Conservation (phyloP, 257 asterid species). For the Rehmannia glutinosa region DNA sequence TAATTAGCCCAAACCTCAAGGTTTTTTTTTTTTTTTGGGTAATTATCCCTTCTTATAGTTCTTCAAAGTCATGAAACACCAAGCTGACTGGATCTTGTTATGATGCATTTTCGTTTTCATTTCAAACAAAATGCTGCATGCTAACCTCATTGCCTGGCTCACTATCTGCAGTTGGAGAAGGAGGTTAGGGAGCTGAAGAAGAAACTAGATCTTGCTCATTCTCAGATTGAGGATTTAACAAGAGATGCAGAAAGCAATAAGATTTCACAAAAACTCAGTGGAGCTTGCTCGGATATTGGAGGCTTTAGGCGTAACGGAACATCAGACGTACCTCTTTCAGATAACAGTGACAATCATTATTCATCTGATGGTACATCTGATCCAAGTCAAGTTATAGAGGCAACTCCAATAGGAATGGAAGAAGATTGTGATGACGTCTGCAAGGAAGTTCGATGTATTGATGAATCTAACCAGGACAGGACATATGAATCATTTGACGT, state of each 20-base stretch:
- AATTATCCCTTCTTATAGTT: no score
- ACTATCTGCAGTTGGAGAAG: constrained; percentile 73
- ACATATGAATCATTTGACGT: constrained; percentile 29
- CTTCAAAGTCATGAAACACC: neutral
- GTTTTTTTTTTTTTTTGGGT: no score
- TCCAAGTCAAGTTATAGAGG: constrained; percentile 32
- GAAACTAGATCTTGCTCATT: constrained; percentile 71
- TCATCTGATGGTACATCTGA: constrained; percentile 41
- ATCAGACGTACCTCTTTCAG: constrained; percentile 12
- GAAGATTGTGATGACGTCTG: constrained; percentile 58
- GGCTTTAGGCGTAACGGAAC: constrained; percentile 14
- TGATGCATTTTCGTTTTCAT: neutral
- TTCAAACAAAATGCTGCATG: constrained; percentile 9
- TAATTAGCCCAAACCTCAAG: no score
- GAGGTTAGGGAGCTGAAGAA: constrained; percentile 77
- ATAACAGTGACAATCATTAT: constrained; percentile 23
- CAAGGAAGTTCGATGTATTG: constrained; percentile 69
- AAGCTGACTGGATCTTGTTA: neutral
- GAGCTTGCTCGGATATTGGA: constrained; percentile 19
- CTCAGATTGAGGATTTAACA: constrained; percentile 62
- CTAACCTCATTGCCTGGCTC: constrained; percentile 6
- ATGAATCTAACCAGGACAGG: constrained; percentile 34
- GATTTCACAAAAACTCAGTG: constrained; percentile 24
- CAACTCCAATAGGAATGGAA: constrained; percentile 22
- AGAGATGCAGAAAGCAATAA: constrained; percentile 37